Evolutionary conservation across 306 rosid genomes (phyloP), one percentile per base, ranked within the genome.

Genomic region (Fagus sylvatica): DNA sequence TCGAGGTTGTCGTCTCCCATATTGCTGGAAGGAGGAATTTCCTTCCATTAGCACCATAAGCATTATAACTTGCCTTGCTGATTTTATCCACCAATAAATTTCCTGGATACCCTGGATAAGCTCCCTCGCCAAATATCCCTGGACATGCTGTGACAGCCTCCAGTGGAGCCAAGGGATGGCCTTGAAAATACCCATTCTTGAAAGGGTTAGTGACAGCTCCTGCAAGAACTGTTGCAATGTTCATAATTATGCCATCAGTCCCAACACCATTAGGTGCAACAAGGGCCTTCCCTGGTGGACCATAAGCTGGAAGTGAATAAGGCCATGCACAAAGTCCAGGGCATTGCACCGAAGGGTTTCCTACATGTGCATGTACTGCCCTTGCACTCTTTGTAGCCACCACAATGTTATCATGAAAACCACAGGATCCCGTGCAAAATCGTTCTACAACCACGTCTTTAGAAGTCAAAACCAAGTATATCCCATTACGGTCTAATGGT

Each of bases 11-110:
- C 4, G 56, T 73, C 67, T 78, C 79, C 82, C 77, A 82, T 72
- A 74, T 60, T 17, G 86, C 82, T 7, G 86, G 82, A 68, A 78
- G 83, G 37, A 83, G 83, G 71, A 83, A 83, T 59, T 78, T 83
- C 71, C 80, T 76, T 70, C 71, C 77, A 43, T 60, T 69, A 28
- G 48, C 72, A 2, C 80, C 83, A 36, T 78, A 74, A 53, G 77
- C 79, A 32, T 82, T 82, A 64, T 33, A 78, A 30, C 79, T 78
- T 11, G 76, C 77, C 28, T 69, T 78, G 19, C 73, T 74, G 6
- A 53, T 17, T 49, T 70, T 41, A 49, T 74, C 74, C 76, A 48
- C 67, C 48, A 78, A 17, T 68, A 78, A 74, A 16, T 51, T 66
- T 55, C 86, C 86, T 6, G 86, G 86, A 74, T 73, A 82, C 17